A percentile compares a stretch with the other conserved stretches of the same genome.
Conservation (phyloP, 108 stramenopile genomes). For the Chaetoceros muelleri region DNA sequence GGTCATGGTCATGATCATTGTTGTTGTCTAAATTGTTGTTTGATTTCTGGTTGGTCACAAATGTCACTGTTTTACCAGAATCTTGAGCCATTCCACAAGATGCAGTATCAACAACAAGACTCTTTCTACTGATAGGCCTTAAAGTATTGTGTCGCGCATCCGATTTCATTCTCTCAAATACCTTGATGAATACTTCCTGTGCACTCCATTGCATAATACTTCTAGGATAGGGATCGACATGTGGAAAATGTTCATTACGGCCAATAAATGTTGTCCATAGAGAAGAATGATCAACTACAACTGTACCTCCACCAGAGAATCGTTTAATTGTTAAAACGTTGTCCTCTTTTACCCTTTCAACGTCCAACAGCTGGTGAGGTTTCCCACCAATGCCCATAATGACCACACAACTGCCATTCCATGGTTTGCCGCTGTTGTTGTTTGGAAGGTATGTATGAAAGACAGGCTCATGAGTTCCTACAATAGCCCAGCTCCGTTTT, state of each 20-base stretch:
- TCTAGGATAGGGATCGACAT: conserved; percentile 61
- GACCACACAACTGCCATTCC: conserved; percentile 32
- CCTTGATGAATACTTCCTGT: conserved; percentile 51
- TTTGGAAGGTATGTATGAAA: conserved; percentile 18
- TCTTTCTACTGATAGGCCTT: conserved; percentile 16
- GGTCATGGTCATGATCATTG: conserved; percentile 1
- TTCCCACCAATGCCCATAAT: conserved; percentile 90
- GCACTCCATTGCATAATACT: conserved; percentile 85
- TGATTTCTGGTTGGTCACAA: not conserved
- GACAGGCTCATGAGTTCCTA: conserved; percentile 55
- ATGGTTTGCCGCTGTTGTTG: not conserved
- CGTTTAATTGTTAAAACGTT: conserved; percentile 63
- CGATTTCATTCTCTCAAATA: conserved; percentile 39
- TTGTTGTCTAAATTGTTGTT: not conserved
- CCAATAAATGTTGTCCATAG: conserved; percentile 80
- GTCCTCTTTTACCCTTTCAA: conserved; percentile 32
- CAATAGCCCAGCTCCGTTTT: conserved; percentile 48
- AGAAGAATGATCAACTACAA: conserved; percentile 76
- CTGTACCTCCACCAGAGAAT: conserved; percentile 94
- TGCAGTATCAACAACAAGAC: conserved; percentile 38
- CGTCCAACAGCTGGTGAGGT: conserved; percentile 47
- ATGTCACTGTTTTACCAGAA: conserved; percentile 4
- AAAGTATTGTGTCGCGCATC: not conserved
- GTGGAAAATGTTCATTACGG: conserved; percentile 24
- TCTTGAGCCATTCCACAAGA: conserved; percentile 33